A percentile compares a stretch with the other conserved stretches of the same genome.
These are phyloP conservation scores for Bipolaris cookei DNA, from an alignment of 2,329 filamentous ascomycete species.

Conservation along the genomic window DNA sequence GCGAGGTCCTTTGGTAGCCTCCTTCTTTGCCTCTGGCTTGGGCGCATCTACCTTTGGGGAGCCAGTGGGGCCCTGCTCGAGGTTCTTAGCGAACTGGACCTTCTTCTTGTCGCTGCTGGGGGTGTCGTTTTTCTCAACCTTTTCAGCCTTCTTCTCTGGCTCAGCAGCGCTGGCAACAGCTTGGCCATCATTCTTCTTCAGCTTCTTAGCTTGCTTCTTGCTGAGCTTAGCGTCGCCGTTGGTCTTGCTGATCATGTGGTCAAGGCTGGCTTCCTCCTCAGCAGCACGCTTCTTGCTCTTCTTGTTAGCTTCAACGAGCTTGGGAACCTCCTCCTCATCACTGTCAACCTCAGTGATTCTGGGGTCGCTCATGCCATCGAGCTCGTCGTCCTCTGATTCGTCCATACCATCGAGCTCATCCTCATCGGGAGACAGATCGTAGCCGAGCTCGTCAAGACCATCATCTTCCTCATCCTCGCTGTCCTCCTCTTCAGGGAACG, in stretches of 20 bases:
- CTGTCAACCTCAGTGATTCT: constrained; percentile 83
- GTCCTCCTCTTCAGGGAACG: constrained; percentile 66
- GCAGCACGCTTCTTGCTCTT: constrained; percentile 91
- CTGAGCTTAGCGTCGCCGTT: constrained; percentile 76
- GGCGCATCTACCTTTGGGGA: constrained; percentile 54
- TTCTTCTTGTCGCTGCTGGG: constrained; percentile 74
- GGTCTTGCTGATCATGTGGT: constrained; percentile 82
- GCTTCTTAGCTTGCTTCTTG: constrained; percentile 98
- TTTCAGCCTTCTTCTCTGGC: constrained; percentile 60
- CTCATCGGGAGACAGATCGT: constrained; percentile 80
- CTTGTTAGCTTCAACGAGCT: constrained; percentile 55
- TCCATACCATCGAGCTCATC: constrained; percentile 70
- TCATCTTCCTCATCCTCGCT: constrained; percentile 66
- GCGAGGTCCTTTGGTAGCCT: constrained; percentile 67
- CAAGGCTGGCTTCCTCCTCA: constrained; percentile 66
- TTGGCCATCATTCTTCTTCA: constrained; percentile 98
- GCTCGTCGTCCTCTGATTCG: constrained; percentile 56
- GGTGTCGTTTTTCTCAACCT: constrained; percentile 53
- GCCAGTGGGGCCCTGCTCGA: constrained; percentile 89
- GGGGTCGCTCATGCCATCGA: constrained; percentile 72
- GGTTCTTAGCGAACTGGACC: constrained; percentile 98
- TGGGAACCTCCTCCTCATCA: constrained; percentile 72
- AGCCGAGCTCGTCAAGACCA: constrained; percentile 69
- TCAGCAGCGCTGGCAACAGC: constrained; percentile 65
- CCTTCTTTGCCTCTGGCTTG: constrained; percentile 56